phyloP scores from a whole-genome alignment of 345 rosid species.

The Erodium maritimum region DNA sequence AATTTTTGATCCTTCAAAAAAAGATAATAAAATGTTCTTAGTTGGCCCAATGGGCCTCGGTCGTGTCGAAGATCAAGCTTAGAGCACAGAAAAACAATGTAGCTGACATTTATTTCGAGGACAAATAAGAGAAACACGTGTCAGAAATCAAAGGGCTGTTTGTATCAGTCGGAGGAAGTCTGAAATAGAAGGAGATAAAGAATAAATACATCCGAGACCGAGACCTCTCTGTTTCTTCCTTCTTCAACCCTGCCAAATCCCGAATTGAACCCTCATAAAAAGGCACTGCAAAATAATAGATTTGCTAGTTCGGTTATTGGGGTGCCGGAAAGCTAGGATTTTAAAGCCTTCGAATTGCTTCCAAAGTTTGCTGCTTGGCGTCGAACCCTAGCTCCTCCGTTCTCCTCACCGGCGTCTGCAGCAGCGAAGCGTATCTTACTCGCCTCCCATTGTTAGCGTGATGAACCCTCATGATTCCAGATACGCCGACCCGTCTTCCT shows the following conservation, averaged over 20 bases:
- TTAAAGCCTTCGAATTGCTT: neutral
- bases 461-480: conserved; percentile 65
- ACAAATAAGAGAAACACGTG: neutral
- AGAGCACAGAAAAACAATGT: too few relatives aligned
- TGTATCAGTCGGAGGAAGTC: too few relatives aligned
- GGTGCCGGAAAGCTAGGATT: neutral
- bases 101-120: neutral
- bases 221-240: neutral
- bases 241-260: neutral
- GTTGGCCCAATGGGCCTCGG: too few relatives aligned
- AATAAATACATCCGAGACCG: too few relatives aligned
- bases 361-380: neutral
- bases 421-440: neutral
- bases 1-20: too few relatives aligned
- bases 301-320: neutral
- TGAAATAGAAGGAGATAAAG: too few relatives aligned
- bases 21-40: too few relatives aligned
- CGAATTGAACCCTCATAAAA: neutral
- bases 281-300: neutral
- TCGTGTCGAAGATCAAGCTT: too few relatives aligned
- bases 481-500: conserved; percentile 65
- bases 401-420: neutral
- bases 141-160: neutral
- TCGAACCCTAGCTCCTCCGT: neutral
- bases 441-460: neutral